Evolutionary conservation across 78 protist species (phyloP), one percentile per base, ranked within the genome.

Genomic region (Pigoraptor vietnamica): DNA sequence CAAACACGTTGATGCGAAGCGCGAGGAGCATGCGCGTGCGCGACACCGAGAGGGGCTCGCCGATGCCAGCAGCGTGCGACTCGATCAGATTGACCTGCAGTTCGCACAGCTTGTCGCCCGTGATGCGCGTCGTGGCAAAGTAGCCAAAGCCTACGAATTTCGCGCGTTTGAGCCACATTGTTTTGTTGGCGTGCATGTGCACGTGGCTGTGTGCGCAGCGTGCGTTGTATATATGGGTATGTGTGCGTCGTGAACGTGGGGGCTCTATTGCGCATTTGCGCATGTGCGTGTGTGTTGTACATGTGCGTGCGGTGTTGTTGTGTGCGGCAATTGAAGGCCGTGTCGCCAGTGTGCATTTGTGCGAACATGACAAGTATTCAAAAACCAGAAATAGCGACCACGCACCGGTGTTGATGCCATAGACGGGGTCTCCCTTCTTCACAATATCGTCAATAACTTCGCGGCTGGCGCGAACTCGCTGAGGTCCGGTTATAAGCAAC

Each of bases 51-150:
- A 97, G 87, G n/a, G 99, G 99, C 88, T 88, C 48, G 32, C 99
- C 99, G 87, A 97, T 98, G 81, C 99, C 99, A 23, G 95, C 88
- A 35, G 94, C 67, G 95, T 98, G 99, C 21, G 98, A 97, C 40
- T 96, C 92, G 91, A 98, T 97, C 84, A 98, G 95, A 82, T 98
- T 98, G 33, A 37, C 40, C 91, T 98, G 98, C 93, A 98, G 95
- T 24, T 35, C 23, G 79, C 86, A 82, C 86, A 93, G 40, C 81
- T 93, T 93, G 25, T 91, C 93, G 36, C 89, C 89, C 39, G 94
- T 93, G 25, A 95, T 93, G 33, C 89, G 86, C 36, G 92, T 94
- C 36, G 92, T 91, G 10, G 97, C 93, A 56, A 95, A 93, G 37
- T 88, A 89, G 81, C 97, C 97, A 56, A 95, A 95, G 82, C 97